Evolutionary conservation across 495 filamentous ascomycete species (phyloP).

Genomic region (Thermochaetoides thermophila): DNA sequence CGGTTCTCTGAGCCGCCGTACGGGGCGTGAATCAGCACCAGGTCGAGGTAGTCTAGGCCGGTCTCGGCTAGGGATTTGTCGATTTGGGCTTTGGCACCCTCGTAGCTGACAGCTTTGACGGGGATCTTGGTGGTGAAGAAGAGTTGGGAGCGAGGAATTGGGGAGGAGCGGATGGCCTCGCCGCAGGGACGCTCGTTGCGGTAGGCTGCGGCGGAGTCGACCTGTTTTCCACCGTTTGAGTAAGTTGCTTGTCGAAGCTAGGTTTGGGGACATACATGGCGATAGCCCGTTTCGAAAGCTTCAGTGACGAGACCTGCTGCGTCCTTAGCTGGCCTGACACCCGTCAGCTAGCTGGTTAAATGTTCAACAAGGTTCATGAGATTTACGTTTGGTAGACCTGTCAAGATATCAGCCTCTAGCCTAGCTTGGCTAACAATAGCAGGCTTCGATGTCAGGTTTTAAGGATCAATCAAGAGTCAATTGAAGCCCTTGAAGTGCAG

Average conservation of each 20-base stretch:
- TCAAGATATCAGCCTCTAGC: neutral
- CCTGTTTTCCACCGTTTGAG: constrained; percentile 20
- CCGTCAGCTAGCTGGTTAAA: neutral
- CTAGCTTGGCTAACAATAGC: too few species aligned
- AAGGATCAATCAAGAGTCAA: too few species aligned
- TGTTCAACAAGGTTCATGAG: neutral
- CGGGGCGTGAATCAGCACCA: constrained; percentile 48
- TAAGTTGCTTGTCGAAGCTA: neutral
- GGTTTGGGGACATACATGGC: constrained; percentile 37
- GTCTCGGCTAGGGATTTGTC: constrained; percentile 35
- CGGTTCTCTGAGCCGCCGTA: constrained; percentile 41
- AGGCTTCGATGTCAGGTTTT: too few species aligned
- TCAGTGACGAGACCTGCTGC: constrained; percentile 40
- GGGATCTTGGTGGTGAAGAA: constrained; percentile 66
- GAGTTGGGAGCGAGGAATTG: constrained; percentile 45
- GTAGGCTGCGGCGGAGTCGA: constrained; percentile 61
- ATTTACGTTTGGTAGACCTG: constrained; percentile 62
- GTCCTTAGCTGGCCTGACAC: constrained; percentile 16
- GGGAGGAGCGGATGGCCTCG: constrained; percentile 38
- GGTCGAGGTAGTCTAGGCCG: constrained; percentile 46
- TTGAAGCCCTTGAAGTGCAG: neutral
- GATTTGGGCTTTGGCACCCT: constrained; percentile 34
- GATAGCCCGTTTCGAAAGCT: constrained; percentile 56
- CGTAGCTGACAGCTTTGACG: constrained; percentile 25
- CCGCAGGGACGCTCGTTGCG: constrained; percentile 54